phyloP scores from a whole-genome alignment of 164 flowering plant genomes.

The Umbellularia californica region DNA sequence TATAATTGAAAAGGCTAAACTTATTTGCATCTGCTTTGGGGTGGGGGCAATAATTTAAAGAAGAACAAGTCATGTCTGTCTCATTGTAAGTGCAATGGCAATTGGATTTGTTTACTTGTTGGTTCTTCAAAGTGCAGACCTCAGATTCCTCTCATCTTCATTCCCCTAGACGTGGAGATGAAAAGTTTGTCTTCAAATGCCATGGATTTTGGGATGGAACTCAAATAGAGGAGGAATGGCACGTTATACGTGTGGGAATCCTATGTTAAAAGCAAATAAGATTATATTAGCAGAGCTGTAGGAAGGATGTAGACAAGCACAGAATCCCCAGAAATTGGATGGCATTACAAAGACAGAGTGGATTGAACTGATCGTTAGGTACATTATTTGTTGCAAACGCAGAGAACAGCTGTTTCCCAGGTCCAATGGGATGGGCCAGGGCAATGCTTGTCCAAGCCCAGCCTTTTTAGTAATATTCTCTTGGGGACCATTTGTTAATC shows the following conservation, averaged over 20 bases:
- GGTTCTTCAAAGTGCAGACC: not conserved
- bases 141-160: slow-evolving; percentile 14
- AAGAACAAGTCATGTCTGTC: not conserved
- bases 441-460: no score
- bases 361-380: no score
- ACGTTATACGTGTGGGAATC: not conserved
- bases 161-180: slow-evolving; percentile 4
- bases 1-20: not conserved
- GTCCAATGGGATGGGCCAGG: no score
- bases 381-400: no score
- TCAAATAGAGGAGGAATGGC: slow-evolving; percentile 7
- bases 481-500: no score
- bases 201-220: slow-evolving; percentile 6
- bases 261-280: not conserved
- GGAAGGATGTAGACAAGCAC: no score
- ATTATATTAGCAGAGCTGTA: no score
- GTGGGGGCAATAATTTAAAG: not conserved
- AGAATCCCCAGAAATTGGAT: no score
- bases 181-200: slow-evolving; percentile 2
- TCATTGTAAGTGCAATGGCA: slow-evolving; percentile 2
- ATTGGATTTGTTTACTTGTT: slow-evolving; percentile 8
- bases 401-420: no score
- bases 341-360: no score
- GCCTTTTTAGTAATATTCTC: no score
- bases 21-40: not conserved